Conservation (phyloP, 441 rosid species). For the Kokia cookei region DNA sequence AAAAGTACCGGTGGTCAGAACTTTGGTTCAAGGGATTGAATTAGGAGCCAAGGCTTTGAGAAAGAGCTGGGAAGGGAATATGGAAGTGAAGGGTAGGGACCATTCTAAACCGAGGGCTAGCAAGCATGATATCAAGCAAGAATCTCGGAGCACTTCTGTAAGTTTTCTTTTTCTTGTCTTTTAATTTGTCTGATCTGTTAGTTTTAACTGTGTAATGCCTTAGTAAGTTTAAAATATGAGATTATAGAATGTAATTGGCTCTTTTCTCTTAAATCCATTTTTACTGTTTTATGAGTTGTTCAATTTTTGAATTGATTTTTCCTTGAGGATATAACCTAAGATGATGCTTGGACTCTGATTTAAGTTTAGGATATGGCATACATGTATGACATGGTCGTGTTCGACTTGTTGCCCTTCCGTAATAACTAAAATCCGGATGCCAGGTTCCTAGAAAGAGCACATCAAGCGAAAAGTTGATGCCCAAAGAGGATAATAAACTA, state of each 20-base stretch:
- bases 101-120: constrained; percentile 36
- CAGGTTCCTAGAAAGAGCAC: constrained; percentile 78
- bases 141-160: constrained; percentile 56
- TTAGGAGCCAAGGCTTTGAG: constrained; percentile 82
- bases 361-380: background rate
- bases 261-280: background rate
- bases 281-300: background rate
- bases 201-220: background rate
- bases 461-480: constrained; percentile 53
- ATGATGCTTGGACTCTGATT: background rate
- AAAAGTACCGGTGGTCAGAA: constrained; percentile 57
- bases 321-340: background rate
- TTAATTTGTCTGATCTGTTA: background rate
- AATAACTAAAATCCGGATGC: constrained; percentile 12
- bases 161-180: constrained; percentile 21
- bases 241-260: background rate
- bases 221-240: background rate
- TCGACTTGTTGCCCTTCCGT: background rate
- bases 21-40: constrained; percentile 69
- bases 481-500: constrained; percentile 54
- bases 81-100: constrained; percentile 58
- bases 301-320: background rate
- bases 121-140: constrained; percentile 45
- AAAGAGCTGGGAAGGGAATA: constrained; percentile 95
- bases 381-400: background rate